Evolutionary conservation across 2,329 filamentous ascomycete genomes (phyloP).

Genomic region (Beauveria asiatica): DNA sequence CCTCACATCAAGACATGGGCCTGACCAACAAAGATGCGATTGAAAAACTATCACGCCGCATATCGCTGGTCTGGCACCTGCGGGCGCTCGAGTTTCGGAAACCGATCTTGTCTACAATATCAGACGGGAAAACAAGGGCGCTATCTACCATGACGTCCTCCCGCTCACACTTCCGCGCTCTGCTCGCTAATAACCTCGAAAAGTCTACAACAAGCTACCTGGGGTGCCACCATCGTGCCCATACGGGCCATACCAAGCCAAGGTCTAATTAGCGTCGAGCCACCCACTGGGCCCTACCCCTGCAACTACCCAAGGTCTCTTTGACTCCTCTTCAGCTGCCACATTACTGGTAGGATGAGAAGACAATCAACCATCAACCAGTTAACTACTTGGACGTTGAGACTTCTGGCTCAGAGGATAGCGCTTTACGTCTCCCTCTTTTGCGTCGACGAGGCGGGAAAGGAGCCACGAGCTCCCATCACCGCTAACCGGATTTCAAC

Average conservation of each 20-base stretch:
- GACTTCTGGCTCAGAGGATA: too few species aligned
- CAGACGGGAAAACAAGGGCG: not conserved
- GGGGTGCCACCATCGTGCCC: not conserved
- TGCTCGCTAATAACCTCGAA: not conserved
- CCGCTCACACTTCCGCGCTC: not conserved
- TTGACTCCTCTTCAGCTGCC: not conserved
- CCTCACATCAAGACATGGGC: constrained; percentile 5
- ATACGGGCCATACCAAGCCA: not conserved
- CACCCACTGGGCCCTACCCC: not conserved
- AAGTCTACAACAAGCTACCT: not conserved
- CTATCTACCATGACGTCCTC: not conserved
- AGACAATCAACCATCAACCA: not conserved
- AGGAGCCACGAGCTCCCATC: not conserved
- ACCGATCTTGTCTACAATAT: not conserved
- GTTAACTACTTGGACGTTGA: not conserved
- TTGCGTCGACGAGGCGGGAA: too few species aligned
- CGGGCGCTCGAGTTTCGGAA: not conserved
- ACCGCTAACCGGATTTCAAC: too few species aligned
- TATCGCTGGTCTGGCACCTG: not conserved
- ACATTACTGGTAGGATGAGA: not conserved
- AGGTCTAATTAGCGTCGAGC: not conserved
- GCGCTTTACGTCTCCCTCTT: not conserved
- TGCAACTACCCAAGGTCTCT: not conserved
- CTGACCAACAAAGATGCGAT: not conserved
- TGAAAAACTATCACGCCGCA: not conserved